Conservation (phyloP, 2,329 filamentous ascomycete genomes). For the Aspergillus sp. region DNA sequence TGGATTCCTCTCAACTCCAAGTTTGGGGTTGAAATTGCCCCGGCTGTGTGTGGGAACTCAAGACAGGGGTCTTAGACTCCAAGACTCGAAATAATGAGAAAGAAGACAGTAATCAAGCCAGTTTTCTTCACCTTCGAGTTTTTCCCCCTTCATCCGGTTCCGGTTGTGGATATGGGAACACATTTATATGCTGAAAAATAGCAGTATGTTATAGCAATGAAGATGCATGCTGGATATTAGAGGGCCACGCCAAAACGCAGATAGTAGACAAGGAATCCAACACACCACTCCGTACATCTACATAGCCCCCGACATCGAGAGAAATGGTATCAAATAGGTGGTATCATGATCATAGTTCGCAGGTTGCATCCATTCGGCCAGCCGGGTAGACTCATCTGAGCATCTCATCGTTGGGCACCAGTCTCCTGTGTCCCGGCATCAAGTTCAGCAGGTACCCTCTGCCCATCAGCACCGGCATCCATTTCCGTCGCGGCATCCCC, state of each 20-base stretch:
- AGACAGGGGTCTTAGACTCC: too few relatives aligned
- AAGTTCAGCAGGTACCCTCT: slow-evolving; percentile 3
- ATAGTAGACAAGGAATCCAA: neutral
- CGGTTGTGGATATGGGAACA: neutral
- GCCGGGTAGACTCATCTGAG: neutral
- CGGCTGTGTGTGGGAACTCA: too few relatives aligned
- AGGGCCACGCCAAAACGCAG: neutral
- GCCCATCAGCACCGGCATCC: slow-evolving; percentile 4
- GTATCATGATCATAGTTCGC: neutral
- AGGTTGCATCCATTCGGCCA: neutral
- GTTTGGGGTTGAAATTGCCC: too few relatives aligned
- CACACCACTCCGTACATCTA: neutral
- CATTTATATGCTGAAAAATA: too few relatives aligned
- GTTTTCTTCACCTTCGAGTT: too few relatives aligned
- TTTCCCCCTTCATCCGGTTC: neutral
- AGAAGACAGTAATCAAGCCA: too few relatives aligned
- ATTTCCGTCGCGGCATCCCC: slow-evolving; percentile 6
- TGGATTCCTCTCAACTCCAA: too few relatives aligned
- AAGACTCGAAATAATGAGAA: too few relatives aligned
- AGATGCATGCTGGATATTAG: neutral
- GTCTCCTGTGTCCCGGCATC: neutral
- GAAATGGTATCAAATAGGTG: neutral
- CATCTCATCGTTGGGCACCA: neutral
- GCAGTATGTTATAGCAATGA: too few relatives aligned
- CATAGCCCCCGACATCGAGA: neutral